Conservation (phyloP, 345 rosid species). For the Sisymbrium irio region DNA sequence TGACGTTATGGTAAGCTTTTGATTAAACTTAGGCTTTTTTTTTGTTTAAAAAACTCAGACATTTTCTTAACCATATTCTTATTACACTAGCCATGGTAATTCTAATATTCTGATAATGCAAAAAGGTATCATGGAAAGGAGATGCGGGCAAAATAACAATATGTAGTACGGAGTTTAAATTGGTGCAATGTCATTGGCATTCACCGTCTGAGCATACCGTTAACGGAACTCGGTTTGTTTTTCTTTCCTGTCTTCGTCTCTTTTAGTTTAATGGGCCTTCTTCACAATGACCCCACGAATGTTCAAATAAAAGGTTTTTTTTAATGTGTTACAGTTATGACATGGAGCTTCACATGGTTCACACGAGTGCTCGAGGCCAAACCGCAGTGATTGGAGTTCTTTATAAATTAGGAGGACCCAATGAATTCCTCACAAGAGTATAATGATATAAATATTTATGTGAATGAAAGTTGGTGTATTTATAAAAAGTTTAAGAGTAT, state of each 20-base stretch:
- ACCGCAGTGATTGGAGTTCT: conserved; percentile 54
- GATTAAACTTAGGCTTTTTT: no score
- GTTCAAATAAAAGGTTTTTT: background rate
- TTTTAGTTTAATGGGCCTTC: background rate
- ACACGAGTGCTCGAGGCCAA: conserved; percentile 31
- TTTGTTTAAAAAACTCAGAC: no score
- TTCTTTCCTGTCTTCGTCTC: background rate
- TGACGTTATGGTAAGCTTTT: conserved; percentile 52
- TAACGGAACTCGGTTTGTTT: conserved; percentile 49
- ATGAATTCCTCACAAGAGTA: conserved; percentile 56
- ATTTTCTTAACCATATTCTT: background rate
- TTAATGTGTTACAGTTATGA: conserved; percentile 35
- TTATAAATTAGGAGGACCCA: conserved; percentile 54
- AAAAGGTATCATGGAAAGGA: conserved; percentile 64
- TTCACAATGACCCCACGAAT: no score
- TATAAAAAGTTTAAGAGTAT: background rate
- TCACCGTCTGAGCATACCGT: conserved; percentile 65
- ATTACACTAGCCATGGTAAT: background rate
- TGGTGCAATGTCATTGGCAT: conserved; percentile 69
- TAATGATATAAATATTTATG: background rate
- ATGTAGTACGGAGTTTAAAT: conserved; percentile 42
- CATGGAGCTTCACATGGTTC: conserved; percentile 70
- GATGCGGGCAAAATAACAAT: conserved; percentile 61
- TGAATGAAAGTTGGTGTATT: background rate
- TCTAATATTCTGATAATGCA: no score